A percentile compares a stretch with the other conserved stretches of the same genome.
These are phyloP conservation scores for Pseudocercospora crystallina DNA, from an alignment of 2,329 filamentous ascomycete species.

Conservation along the genomic window DNA sequence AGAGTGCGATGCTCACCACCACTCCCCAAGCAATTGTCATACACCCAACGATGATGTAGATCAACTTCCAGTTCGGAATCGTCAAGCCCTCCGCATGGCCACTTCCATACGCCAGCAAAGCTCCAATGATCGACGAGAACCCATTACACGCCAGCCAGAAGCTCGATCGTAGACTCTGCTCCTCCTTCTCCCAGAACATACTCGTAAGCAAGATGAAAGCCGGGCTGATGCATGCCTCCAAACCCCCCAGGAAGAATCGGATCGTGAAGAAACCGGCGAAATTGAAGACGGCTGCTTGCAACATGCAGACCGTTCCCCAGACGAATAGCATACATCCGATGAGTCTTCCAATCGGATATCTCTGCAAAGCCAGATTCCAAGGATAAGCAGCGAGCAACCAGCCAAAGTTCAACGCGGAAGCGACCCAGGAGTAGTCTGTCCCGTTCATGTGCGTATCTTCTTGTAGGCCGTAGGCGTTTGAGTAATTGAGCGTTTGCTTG, in stretches of 20 bases:
- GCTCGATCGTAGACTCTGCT: slow-evolving; percentile 25
- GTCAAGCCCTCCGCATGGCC: slow-evolving; percentile 13
- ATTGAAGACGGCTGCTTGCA: slow-evolving; percentile 34
- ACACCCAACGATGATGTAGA: slow-evolving; percentile 28
- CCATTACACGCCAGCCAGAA: slow-evolving; percentile 22
- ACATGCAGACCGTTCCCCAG: slow-evolving; percentile 33
- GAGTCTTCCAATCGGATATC: slow-evolving; percentile 15
- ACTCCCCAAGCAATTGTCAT: slow-evolving; percentile 21
- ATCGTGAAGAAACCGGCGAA: slow-evolving; percentile 38
- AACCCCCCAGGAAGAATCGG: slow-evolving; percentile 37
- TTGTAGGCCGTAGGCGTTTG: slow-evolving; percentile 17
- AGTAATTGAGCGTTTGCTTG: slow-evolving; percentile 23
- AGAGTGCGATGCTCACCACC: slow-evolving; percentile 5
- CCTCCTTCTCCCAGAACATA: slow-evolving; percentile 37
- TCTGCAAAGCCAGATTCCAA: slow-evolving; percentile 34
- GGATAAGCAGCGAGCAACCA: slow-evolving; percentile 45
- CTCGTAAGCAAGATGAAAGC: slow-evolving; percentile 42
- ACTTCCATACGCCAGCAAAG: slow-evolving; percentile 31
- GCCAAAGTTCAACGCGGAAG: slow-evolving; percentile 47
- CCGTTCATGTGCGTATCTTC: slow-evolving; percentile 35
- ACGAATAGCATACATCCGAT: slow-evolving; percentile 25
- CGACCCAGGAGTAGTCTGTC: slow-evolving; percentile 43
- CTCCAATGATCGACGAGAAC: slow-evolving; percentile 19
- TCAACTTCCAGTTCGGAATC: slow-evolving; percentile 34
- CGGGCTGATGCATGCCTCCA: slow-evolving; percentile 36